These are phyloP conservation scores for Dactylellina cionopaga DNA, from an alignment of 2,329 filamentous ascomycete genomes.

Conservation along the genomic window DNA sequence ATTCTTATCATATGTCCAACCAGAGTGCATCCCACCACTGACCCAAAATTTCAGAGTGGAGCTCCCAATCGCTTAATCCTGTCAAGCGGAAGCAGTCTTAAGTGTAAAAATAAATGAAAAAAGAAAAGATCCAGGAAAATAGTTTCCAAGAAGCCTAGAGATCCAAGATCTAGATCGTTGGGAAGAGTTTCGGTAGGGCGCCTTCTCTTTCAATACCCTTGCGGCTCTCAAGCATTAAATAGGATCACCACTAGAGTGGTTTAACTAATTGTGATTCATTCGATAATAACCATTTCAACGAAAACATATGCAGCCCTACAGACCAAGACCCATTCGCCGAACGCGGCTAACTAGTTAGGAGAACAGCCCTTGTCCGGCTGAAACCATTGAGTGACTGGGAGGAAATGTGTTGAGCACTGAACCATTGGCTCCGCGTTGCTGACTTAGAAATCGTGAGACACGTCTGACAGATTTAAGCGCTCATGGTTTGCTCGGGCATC, in stretches of 20 bases:
- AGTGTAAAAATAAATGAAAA: not conserved
- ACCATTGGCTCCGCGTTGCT: too few species aligned
- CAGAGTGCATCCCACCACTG: not conserved
- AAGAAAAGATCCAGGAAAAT: not conserved
- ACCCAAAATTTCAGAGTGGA: not conserved
- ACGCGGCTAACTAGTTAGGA: not conserved
- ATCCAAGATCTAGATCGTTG: constrained; percentile 9
- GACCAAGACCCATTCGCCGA: not conserved
- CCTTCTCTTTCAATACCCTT: not conserved
- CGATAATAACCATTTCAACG: constrained; percentile 33
- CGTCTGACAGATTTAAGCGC: not conserved
- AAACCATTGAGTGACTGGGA: not conserved
- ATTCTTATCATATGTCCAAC: constrained; percentile 15
- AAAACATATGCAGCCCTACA: constrained; percentile 25
- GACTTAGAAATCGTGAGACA: not conserved
- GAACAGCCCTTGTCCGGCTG: not conserved
- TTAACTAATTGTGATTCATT: not conserved
- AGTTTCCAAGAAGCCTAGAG: not conserved
- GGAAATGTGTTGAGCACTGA: too few species aligned
- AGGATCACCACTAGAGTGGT: not conserved
- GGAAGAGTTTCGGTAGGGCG: constrained; percentile 1
- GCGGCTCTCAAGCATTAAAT: not conserved
- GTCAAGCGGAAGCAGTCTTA: not conserved
- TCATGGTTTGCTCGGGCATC: too few species aligned
- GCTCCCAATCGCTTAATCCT: constrained; percentile 25